These are phyloP conservation scores for Quercus alba DNA, from an alignment of 306 rosid species.

Conservation along the genomic window DNA sequence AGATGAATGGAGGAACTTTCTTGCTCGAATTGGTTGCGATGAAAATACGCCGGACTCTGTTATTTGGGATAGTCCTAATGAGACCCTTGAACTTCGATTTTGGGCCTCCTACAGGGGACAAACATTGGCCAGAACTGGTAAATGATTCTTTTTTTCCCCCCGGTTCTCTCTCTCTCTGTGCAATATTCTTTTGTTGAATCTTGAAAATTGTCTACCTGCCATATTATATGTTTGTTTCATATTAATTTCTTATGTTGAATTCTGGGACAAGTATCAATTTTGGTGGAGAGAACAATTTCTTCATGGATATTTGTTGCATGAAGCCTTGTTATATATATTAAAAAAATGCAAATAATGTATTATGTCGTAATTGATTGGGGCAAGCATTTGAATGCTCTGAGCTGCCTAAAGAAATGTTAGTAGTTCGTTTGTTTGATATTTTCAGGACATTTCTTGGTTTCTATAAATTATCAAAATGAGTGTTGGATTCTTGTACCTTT, in stretches of 20 bases:
- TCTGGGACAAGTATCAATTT: too few species aligned
- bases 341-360: background rate
- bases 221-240: too few species aligned
- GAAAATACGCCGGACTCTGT: constrained; percentile 62
- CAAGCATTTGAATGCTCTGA: background rate
- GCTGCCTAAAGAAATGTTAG: background rate
- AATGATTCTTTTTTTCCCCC: background rate
- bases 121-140: constrained; percentile 97
- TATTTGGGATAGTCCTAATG: constrained; percentile 53
- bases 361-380: background rate
- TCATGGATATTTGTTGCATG: too few species aligned
- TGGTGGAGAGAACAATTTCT: too few species aligned
- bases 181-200: constrained; percentile 4
- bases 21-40: constrained; percentile 79
- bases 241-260: background rate
- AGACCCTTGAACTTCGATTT: constrained; percentile 84
- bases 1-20: constrained; percentile 98
- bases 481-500: background rate
- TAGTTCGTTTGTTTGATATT: background rate
- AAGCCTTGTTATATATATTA: too few species aligned
- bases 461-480: background rate
- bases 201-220: background rate
- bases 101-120: constrained; percentile 99
- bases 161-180: background rate
- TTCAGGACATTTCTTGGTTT: background rate